Evolutionary conservation across 768 basidiomycete genomes (phyloP).

Genomic region (Ephemerocybe angulata): DNA sequence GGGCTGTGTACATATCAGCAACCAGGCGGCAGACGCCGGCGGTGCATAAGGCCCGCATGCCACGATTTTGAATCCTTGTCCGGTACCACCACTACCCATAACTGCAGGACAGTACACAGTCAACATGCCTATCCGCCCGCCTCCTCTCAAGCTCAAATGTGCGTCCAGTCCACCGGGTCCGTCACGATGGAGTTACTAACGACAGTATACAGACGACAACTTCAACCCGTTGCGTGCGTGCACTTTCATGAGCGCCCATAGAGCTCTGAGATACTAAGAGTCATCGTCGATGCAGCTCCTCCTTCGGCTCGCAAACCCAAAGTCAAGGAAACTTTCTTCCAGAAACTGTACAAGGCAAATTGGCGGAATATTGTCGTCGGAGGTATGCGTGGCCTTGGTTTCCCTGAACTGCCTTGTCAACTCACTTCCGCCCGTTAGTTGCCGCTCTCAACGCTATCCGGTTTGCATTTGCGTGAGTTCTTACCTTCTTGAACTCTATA

Average conservation of each 20-base stretch:
- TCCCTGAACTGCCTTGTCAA: not conserved
- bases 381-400: slow-evolving; percentile 18
- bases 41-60: not conserved
- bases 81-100: slow-evolving; percentile 34
- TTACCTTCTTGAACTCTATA: slow-evolving; percentile 6
- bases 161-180: slow-evolving; percentile 10
- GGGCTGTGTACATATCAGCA: not conserved
- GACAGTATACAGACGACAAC: slow-evolving; percentile 23
- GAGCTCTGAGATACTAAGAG: not conserved
- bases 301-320: slow-evolving; percentile 23
- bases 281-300: slow-evolving; percentile 15
- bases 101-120: slow-evolving; percentile 31
- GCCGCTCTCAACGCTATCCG: slow-evolving; percentile 37
- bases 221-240: slow-evolving; percentile 31
- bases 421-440: slow-evolving; percentile 23
- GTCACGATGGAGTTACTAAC: too few species aligned
- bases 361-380: slow-evolving; percentile 41
- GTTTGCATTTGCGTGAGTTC: slow-evolving; percentile 34
- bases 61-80: slow-evolving; percentile 26
- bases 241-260: not conserved
- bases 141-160: slow-evolving; percentile 41
- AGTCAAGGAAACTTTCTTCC: slow-evolving; percentile 27
- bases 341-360: slow-evolving; percentile 35
- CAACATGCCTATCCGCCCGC: slow-evolving; percentile 30
- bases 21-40: not conserved